phyloP scores from a whole-genome alignment of 306 rosid species.

The Dryas drummondii region DNA sequence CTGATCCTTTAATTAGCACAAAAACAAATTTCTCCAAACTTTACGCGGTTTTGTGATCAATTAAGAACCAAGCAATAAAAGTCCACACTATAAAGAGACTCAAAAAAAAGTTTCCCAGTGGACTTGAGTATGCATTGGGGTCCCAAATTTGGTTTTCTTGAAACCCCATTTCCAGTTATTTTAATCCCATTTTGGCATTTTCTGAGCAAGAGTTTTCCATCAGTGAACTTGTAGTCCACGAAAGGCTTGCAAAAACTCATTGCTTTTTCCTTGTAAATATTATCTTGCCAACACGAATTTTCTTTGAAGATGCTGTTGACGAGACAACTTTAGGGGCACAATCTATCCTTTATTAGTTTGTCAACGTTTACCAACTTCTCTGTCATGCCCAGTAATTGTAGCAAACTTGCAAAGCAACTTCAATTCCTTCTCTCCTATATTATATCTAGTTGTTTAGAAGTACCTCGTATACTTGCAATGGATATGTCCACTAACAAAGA shows the following conservation, averaged over 20 bases:
- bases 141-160: background rate
- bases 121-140: background rate
- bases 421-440: background rate
- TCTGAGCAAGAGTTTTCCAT: background rate
- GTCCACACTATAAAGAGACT: background rate
- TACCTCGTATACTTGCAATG: background rate
- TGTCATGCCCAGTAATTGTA: background rate
- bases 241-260: background rate
- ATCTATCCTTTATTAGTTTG: background rate
- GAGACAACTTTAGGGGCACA: background rate
- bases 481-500: background rate
- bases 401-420: slow-evolving; percentile 9
- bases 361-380: background rate
- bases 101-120: background rate
- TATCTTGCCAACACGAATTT: background rate
- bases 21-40: background rate
- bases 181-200: too few relatives aligned
- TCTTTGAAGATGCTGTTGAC: background rate
- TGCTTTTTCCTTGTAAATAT: background rate
- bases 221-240: too few relatives aligned
- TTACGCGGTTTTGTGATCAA: background rate
- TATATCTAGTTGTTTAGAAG: background rate
- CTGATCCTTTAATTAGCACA: background rate
- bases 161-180: background rate
- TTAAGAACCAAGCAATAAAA: background rate